phyloP scores from a whole-genome alignment of 2,329 filamentous ascomycete genomes.

The Calonectria pseudoreteaudii region DNA sequence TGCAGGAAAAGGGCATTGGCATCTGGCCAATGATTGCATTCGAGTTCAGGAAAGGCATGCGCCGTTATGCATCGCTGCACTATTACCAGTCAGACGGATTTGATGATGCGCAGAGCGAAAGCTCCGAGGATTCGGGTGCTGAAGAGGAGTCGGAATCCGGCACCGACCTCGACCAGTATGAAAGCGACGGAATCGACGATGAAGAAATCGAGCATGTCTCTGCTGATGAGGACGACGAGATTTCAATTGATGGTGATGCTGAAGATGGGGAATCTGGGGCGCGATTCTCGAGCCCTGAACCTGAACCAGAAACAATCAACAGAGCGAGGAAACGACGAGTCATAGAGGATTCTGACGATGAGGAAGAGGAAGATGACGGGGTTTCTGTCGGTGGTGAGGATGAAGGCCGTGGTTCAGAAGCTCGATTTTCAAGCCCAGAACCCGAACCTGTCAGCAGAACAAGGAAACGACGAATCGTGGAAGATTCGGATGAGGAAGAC shows the following conservation, averaged over 20 bases:
- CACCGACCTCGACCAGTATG: constrained; percentile 47
- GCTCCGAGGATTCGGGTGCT: constrained; percentile 26
- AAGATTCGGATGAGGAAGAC: constrained; percentile 48
- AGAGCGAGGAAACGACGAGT: constrained; percentile 5
- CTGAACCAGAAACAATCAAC: constrained; percentile 31
- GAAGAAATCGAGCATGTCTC: constrained; percentile 42
- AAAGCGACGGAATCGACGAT: constrained; percentile 55
- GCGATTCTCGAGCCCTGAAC: constrained; percentile 48
- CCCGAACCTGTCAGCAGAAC: constrained; percentile 25
- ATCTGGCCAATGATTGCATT: constrained; percentile 49
- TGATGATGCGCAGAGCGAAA: constrained; percentile 31
- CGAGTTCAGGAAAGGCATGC: constrained; percentile 32
- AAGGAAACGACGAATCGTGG: constrained; percentile 45
- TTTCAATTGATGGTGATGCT: constrained; percentile 27
- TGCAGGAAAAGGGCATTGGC: constrained; percentile 32
- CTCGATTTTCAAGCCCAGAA: constrained; percentile 25
- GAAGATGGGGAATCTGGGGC: constrained; percentile 23
- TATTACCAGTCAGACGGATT: constrained; percentile 12
- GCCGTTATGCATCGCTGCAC: constrained; percentile 31
- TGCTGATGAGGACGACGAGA: constrained; percentile 43
- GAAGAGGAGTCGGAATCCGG: constrained; percentile 30
- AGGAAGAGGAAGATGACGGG: constrained; percentile 35
- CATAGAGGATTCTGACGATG: constrained; percentile 3
- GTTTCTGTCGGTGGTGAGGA: constrained; percentile 23
- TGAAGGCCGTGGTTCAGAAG: background rate